Evolutionary conservation across 2,329 filamentous ascomycete genomes (phyloP).

Genomic region (Talaromyces sp.): DNA sequence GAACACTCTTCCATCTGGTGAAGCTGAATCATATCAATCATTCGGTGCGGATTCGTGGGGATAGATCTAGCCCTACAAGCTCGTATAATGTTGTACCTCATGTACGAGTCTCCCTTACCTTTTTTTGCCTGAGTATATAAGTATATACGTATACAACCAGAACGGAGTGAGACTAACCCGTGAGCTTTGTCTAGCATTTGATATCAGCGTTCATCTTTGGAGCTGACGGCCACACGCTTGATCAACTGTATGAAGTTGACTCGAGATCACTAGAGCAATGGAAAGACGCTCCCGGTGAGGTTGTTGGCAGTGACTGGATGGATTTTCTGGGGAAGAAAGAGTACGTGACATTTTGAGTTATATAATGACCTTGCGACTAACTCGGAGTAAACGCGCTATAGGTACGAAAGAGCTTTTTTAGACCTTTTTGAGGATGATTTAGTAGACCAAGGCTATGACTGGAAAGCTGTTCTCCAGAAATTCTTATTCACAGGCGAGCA

Average conservation of each 20-base stretch:
- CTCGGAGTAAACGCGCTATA: constrained; percentile 23
- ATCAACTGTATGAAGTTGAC: constrained; percentile 76
- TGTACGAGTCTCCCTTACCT: constrained; percentile 39
- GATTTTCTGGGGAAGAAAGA: constrained; percentile 73
- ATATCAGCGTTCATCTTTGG: constrained; percentile 83
- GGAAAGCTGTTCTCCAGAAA: constrained; percentile 71
- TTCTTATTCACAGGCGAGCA: constrained; percentile 67
- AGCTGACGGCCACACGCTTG: constrained; percentile 67
- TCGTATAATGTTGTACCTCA: constrained; percentile 84
- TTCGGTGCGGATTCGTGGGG: constrained; percentile 71
- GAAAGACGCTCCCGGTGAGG: constrained; percentile 78
- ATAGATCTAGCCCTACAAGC: constrained; percentile 39
- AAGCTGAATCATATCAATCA: constrained; percentile 90
- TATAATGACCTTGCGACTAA: neutral
- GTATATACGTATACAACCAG: neutral
- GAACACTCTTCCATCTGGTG: constrained; percentile 84
- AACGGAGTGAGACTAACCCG: neutral
- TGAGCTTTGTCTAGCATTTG: constrained; percentile 54
- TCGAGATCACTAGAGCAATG: constrained; percentile 71
- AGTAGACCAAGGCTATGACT: constrained; percentile 73
- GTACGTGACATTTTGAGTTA: constrained; percentile 37
- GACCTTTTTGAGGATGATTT: constrained; percentile 96
- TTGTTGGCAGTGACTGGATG: constrained; percentile 79
- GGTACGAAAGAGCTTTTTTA: constrained; percentile 83
- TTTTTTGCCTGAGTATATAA: neutral